Evolutionary conservation across 2,329 filamentous ascomycete species (phyloP), one percentile per base, ranked within the genome.

Genomic region (Leptographium wingfieldii): DNA sequence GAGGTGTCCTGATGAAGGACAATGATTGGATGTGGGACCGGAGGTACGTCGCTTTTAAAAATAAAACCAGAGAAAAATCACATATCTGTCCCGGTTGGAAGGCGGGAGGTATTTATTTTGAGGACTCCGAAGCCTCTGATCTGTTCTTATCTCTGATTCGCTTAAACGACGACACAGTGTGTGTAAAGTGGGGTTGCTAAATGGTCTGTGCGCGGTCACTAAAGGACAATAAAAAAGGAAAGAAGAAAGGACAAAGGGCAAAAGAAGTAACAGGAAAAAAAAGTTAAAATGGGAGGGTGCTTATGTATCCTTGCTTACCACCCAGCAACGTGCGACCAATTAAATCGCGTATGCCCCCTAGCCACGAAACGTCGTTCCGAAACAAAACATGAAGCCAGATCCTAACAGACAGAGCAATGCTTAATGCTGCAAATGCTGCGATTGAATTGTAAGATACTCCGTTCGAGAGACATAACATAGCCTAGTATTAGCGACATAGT

Each of bases 31-130:
- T 51, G 62, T 33, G 60, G 57, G 55, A 55, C 46, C 16, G 46
- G 43, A 49, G 62, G 35, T 60, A 62, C 62, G 65, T 66, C 63
- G 59, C 65, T 62, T 62, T 65, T 64, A 63, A 46, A 62, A n/a
- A 66, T 22, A 68, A 64, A 62, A 66, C 64, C 65, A 64, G 64
- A 67, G 65, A 59, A 63, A 68, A 67, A 69, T 68, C 67, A 67
- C 65, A 67, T 68, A 66, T 68, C 65, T 67, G 69, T 67, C 66
- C 64, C 68, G 66, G 67, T 68, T 67, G 69, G 69, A 64, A 68
- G 68, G 67, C 64, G 65, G 67, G 66, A 65, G 68, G 69, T 72
- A 72, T 72, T 72, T 72, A 72, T 71, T 67, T 69, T 66, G 63
- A 65, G 62, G 59, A 60, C 58, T 61, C 62, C 56, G 57, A 57